Percentiles rank a stretch among this genome's conserved stretches.
phyloP scores from a whole-genome alignment of 2,329 filamentous ascomycete species.

The Penicillium sp. region DNA sequence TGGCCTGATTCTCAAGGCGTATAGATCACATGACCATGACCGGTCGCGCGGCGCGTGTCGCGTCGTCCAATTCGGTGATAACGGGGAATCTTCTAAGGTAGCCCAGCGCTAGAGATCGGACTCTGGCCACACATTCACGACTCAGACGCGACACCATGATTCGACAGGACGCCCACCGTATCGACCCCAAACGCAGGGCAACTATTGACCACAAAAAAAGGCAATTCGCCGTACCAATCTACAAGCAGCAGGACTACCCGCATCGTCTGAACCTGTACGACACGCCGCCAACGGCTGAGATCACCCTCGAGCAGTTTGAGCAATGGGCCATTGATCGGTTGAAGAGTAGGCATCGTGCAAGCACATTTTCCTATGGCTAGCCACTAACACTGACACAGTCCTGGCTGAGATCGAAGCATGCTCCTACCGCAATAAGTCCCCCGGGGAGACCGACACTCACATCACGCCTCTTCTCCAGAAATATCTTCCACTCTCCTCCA shows the following conservation, averaged over 20 bases:
- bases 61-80: constrained; percentile 23
- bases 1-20: constrained; percentile 3
- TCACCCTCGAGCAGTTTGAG: constrained; percentile 95
- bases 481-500: constrained; percentile 75
- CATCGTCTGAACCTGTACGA: constrained; percentile 91
- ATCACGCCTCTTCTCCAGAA: constrained; percentile 87
- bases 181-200: constrained; percentile 69
- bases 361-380: neutral
- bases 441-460: constrained; percentile 76
- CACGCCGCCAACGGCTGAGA: constrained; percentile 83
- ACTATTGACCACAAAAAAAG: constrained; percentile 77
- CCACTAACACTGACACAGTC: constrained; percentile 25
- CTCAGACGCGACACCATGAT: constrained; percentile 35
- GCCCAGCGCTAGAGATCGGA: constrained; percentile 1
- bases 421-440: constrained; percentile 85
- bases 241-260: constrained; percentile 75
- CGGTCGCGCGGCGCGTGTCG: constrained; percentile 21
- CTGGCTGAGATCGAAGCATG: constrained; percentile 72
- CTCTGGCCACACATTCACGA: neutral
- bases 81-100: constrained; percentile 2
- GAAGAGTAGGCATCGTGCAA: constrained; percentile 56
- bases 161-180: constrained; percentile 43
- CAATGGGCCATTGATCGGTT: constrained; percentile 96
- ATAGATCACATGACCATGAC: constrained; percentile 11
- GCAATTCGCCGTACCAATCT: constrained; percentile 77